A percentile compares a stretch with the other conserved stretches of the same genome.
Evolutionary conservation across 768 basidiomycete genomes (phyloP).

Genomic region (Lentinus brumalis): DNA sequence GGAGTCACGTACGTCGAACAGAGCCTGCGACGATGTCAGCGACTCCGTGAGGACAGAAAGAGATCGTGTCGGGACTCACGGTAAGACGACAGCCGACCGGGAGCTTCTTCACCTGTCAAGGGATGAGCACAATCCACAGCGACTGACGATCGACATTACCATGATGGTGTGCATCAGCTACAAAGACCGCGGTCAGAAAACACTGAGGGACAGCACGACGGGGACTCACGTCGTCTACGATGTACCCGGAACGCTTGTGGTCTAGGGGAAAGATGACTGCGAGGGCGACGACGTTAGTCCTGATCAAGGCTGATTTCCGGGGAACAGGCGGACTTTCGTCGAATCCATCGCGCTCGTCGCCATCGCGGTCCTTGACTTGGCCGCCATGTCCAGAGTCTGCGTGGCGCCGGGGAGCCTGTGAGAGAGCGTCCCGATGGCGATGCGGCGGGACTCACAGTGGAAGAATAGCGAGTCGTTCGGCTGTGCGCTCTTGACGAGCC

Average conservation of each 20-base stretch:
- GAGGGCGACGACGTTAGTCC: background rate
- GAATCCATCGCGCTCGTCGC: constrained; percentile 82
- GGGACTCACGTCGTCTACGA: constrained; percentile 82
- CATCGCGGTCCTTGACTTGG: constrained; percentile 80
- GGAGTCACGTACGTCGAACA: constrained; percentile 33
- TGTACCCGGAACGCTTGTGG: constrained; percentile 64
- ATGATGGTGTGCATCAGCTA: constrained; percentile 78
- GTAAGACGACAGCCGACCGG: constrained; percentile 90
- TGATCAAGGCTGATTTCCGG: background rate
- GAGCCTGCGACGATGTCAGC: constrained; percentile 19
- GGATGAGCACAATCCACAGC: constrained; percentile 28
- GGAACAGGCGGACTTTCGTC: constrained; percentile 61
- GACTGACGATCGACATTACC: constrained; percentile 33
- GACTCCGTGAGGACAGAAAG: background rate
- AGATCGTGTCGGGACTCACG: constrained; percentile 43
- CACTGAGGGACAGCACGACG: background rate
- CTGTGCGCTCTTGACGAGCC: constrained; percentile 82
- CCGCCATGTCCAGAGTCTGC: constrained; percentile 93
- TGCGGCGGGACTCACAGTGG: constrained; percentile 59
- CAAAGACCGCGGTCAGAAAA: background rate
- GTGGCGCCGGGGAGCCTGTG: background rate
- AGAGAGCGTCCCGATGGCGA: background rate
- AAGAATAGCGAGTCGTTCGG: constrained; percentile 90
- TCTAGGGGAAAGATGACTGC: constrained; percentile 88
- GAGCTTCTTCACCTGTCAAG: constrained; percentile 50